Evolutionary conservation across 163 green algal species (phyloP).

Genomic region (Chlorella variabilis): DNA sequence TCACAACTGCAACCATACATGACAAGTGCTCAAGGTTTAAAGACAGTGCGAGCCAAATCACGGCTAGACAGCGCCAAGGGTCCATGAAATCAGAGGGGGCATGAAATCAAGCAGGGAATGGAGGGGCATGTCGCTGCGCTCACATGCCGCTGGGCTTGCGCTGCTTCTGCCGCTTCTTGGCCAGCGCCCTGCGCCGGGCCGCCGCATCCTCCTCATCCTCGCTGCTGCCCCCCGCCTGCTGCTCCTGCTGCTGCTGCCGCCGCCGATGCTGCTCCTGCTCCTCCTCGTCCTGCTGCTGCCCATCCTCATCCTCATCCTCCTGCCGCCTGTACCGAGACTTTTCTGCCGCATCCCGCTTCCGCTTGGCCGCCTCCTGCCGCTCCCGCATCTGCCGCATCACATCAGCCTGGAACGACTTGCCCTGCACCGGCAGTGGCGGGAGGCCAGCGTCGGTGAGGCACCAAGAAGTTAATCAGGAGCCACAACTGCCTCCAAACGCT

Average conservation of each 20-base stretch:
- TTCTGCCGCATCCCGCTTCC: constrained; percentile 32
- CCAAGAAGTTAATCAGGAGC: no score
- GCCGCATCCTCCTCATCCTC: constrained; percentile 28
- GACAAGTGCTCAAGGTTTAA: no score
- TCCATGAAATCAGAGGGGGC: no score
- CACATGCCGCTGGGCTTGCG: constrained; percentile 30
- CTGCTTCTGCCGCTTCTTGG: constrained; percentile 30
- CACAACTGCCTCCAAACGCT: neutral
- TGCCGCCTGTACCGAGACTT: constrained; percentile 25
- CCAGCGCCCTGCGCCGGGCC: constrained; percentile 19
- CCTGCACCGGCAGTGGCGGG: no score
- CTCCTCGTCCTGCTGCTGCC: neutral
- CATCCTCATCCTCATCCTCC: neutral
- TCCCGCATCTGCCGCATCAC: constrained; percentile 65
- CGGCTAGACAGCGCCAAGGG: no score
- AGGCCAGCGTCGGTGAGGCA: neutral
- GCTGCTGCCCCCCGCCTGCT: neutral
- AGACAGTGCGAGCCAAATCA: no score
- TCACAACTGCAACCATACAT: no score
- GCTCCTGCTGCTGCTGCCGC: constrained; percentile 19
- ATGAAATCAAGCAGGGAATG: no score
- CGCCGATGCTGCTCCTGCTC: constrained; percentile 12
- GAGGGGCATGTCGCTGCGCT: no score
- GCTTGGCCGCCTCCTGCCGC: constrained; percentile 55
- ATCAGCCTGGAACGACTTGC: constrained; percentile 56